Percentiles rank a stretch among this genome's conserved stretches.
Conservation (phyloP, 306 rosid species). For the Ammopiptanthus mongolicus region DNA sequence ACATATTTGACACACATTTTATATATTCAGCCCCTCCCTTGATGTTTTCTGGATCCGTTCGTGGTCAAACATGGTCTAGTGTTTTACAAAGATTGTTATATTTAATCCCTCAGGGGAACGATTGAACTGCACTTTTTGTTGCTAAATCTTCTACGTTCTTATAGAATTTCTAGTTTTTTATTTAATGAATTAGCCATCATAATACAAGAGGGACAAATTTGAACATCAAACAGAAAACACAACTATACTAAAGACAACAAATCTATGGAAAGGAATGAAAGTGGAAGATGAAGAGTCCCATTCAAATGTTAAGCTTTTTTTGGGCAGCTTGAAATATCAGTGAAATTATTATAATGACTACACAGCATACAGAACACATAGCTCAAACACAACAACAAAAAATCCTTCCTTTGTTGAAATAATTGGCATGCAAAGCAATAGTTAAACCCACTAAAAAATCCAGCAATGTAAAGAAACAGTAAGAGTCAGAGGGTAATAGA, state of each 20-base stretch:
- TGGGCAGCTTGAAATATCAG: not conserved
- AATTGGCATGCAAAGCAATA: not conserved
- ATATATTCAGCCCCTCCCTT: no score
- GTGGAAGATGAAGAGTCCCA: not conserved
- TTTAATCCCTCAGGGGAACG: not conserved
- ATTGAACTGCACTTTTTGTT: not conserved
- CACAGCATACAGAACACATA: not conserved
- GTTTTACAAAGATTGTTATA: not conserved
- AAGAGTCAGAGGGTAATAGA: not conserved
- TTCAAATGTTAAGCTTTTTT: not conserved
- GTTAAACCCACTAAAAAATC: not conserved
- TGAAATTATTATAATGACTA: constrained; percentile 4
- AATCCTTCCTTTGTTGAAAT: not conserved
- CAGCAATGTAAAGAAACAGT: constrained; percentile 16
- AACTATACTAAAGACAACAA: not conserved
- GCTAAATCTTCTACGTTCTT: not conserved
- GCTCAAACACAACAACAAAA: constrained; percentile 3
- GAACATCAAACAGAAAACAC: constrained; percentile 6
- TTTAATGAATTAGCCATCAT: not conserved
- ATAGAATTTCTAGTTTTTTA: not conserved
- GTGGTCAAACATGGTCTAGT: not conserved
- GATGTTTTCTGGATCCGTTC: no score
- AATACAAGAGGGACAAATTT: not conserved
- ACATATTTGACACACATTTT: no score
- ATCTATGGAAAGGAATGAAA: not conserved